Base-by-base conservation (phyloP, 2,329 filamentous ascomycete species). In the Nigrospora sphaerica region DNA sequence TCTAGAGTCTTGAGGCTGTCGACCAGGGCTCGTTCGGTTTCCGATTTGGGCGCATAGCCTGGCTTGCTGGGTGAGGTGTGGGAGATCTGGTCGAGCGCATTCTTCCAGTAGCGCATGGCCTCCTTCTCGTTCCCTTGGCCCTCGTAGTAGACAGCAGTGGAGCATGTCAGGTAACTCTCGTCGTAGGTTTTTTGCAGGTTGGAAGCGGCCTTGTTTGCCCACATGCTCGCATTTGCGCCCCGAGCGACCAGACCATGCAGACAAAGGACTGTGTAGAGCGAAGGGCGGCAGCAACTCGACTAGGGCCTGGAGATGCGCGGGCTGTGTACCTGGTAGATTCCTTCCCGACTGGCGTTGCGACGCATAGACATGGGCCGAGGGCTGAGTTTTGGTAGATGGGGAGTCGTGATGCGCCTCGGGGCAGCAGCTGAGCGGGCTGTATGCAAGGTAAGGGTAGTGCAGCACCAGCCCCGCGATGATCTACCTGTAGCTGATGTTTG, bases 151-250 rank as follows among this genome's bases (percentile, higher is more conserved):
- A 95, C 88, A 35, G 92, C 92, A 2, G 91, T 97, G 13, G 91
- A 96, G 69, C 91, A 96, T 62, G 86, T 90, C 57, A 96, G 71
- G 69, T 95, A 96, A 67, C 87, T 91, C 67, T 97, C 90, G 71
- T 97, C 92, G 70, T 97, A 97, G 46, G 90, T 95, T 78, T 95
- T 96, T 71, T 97, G 92, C 66, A 96, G 81, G 52, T 83, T 82
- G 67, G 86, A 82, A 62, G 83, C 76, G 52, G 66, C 67, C 60
- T 68, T 75, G 62, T 68, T 76, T 58, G 70, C 71, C 63, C 75
- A 73, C 77, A 80, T 80, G 45, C 46, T 60, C 47, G 51, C 50
- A 46, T 37, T 31, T 13, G 42, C 34, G 14, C 16, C 34, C 18
- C 32, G 42, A 32, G 35, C 23, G 23, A 28, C 23, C 7, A 6